Conservation (phyloP, 2,329 filamentous ascomycete genomes). For the Lecanicillium sp. region DNA sequence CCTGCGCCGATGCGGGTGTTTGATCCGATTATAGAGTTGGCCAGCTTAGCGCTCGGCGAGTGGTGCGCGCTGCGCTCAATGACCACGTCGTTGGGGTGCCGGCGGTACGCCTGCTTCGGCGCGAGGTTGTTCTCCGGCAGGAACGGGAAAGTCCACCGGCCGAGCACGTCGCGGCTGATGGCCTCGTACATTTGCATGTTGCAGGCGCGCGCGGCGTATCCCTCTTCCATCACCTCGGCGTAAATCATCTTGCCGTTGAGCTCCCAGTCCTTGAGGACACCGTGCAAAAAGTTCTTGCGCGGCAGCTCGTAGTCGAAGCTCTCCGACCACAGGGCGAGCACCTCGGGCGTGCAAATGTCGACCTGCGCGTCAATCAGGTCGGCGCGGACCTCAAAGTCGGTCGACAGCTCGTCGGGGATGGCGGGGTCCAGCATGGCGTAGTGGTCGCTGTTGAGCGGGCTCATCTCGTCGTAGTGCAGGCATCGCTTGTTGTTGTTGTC, state of each 20-base stretch:
- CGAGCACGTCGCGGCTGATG: slow-evolving; percentile 78
- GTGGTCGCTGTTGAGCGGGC: slow-evolving; percentile 56
- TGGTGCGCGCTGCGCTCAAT: slow-evolving; percentile 72
- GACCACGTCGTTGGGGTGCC: slow-evolving; percentile 63
- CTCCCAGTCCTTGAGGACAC: slow-evolving; percentile 93
- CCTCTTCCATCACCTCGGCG: slow-evolving; percentile 72
- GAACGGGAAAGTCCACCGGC: slow-evolving; percentile 81
- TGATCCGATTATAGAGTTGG: slow-evolving; percentile 67
- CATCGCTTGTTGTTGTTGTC: slow-evolving; percentile 74
- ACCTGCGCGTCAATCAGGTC: slow-evolving; percentile 92
- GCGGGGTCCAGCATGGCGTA: slow-evolving; percentile 70
- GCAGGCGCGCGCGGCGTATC: slow-evolving; percentile 79
- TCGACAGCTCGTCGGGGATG: slow-evolving; percentile 60
- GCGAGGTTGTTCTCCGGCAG: slow-evolving; percentile 84
- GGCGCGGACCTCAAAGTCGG: slow-evolving; percentile 72
- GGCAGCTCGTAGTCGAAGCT: slow-evolving; percentile 95
- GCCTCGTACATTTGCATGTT: slow-evolving; percentile 87
- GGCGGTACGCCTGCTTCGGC: slow-evolving; percentile 66
- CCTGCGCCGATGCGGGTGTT: slow-evolving; percentile 68
- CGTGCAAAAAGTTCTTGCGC: slow-evolving; percentile 80
- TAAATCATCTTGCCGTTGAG: slow-evolving; percentile 96
- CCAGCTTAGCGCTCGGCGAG: slow-evolving; percentile 62
- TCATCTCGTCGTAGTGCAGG: slow-evolving; percentile 90
- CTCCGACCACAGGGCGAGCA: slow-evolving; percentile 90
- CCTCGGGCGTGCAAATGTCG: slow-evolving; percentile 95